Evolutionary conservation across 306 rosid species (phyloP).

Genomic region (Rosa chinensis): DNA sequence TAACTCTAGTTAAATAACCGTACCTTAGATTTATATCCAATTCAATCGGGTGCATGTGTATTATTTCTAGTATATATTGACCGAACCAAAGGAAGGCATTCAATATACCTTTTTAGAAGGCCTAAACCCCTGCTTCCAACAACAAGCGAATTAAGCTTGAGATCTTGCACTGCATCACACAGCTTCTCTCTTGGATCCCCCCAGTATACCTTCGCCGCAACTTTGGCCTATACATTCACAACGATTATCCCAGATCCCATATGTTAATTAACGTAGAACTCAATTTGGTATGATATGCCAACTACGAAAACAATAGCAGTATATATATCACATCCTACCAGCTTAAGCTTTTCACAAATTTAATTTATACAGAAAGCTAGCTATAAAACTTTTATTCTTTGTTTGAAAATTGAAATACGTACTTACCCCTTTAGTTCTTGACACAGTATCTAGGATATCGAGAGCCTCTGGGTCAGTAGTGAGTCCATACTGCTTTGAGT

Average conservation of each 20-base stretch:
- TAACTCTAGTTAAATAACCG: too few species aligned
- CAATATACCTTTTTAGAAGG: constrained; percentile 50
- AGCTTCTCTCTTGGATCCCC: constrained; percentile 81
- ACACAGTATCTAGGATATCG: constrained; percentile 50
- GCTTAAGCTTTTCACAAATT: too few species aligned
- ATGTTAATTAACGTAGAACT: not conserved
- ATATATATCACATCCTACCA: too few species aligned
- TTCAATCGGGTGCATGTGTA: too few species aligned
- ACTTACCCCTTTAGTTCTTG: constrained; percentile 50
- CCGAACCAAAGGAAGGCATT: too few species aligned
- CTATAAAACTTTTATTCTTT: too few species aligned
- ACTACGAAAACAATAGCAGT: too few species aligned
- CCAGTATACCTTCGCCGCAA: constrained; percentile 76
- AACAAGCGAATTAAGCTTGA: constrained; percentile 61
- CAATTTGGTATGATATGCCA: not conserved
- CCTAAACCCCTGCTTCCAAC: constrained; percentile 82
- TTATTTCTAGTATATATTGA: too few species aligned
- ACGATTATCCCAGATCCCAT: not conserved
- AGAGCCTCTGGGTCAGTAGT: constrained; percentile 55
- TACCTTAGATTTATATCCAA: too few species aligned
- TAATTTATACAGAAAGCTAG: too few species aligned
- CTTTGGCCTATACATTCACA: constrained; percentile 44
- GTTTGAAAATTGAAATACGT: too few species aligned
- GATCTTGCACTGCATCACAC: constrained; percentile 61
- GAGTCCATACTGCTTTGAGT: constrained; percentile 76